Evolutionary conservation across 306 rosid genomes (phyloP), one percentile per base, ranked within the genome.

Genomic region (Vicia faba): DNA sequence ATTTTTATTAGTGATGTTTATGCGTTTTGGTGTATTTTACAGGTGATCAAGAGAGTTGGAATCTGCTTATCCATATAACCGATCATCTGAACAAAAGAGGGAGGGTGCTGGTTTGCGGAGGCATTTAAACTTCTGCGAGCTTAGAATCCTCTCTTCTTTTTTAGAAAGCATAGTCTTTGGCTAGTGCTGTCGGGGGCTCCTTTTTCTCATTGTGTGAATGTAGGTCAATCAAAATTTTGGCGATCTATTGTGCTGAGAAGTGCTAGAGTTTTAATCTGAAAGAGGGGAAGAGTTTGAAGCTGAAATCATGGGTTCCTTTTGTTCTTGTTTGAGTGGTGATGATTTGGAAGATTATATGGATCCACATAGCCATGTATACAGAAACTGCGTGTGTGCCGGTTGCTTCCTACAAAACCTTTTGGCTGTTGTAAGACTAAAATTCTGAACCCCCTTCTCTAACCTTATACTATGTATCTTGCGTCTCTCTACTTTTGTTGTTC

Each of bases 41-140:
- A 87, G 91, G 90, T 71, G 83, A 80, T 73, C 66, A 48, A 65
- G 64, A 56, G 54, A 46, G 49, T n/a, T 23, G 13, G 65, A 67
- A 15, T 69, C 20, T 67, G 78, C 54, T 50, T 78, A 74, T 60
- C 49, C 44, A 41, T 71, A 63, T 73, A 46, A 40, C 72, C 33
- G 75, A 29, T 50, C 72, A 54, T 78, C 76, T 65, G 69, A 70
- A 64, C 72, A 59, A 70, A 84, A 82, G 91, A 84, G 93, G 85
- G 93, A 80, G 97, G 96, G 82, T 86, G 71, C 91, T 78, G 83
- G 96, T 87, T 84, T 78, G 96, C 70, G 50, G 95, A 79, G 91
- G 91, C 74, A 54, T 48, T 48, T 8, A 56, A 40, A 84, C 95
- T 88, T 88, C 96, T 93, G 96, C 79, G 86, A 83, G 86, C 92